Conservation (phyloP, 495 filamentous ascomycete species). For the Hypomontagnella submonticulosa region DNA sequence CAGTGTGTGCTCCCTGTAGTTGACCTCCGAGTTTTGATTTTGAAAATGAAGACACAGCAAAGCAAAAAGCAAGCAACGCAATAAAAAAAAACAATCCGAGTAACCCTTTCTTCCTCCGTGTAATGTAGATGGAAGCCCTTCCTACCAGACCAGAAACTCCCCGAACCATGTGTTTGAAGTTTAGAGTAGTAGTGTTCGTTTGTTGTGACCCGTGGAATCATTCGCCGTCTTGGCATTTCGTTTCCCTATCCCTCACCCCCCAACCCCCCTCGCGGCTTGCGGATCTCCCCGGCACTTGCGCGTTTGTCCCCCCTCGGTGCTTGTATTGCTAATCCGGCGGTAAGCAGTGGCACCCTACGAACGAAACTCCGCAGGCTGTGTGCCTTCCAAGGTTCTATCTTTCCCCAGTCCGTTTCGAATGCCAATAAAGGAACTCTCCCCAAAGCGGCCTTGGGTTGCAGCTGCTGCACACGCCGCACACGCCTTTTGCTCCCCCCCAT, state of each 20-base stretch:
- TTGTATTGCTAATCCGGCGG: constrained; percentile 1
- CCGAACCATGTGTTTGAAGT: constrained; percentile 24
- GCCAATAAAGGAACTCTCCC: background rate
- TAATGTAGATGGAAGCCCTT: constrained; percentile 1
- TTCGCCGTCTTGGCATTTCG: background rate
- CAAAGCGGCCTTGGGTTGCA: too few relatives aligned
- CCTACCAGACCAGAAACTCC: constrained; percentile 21
- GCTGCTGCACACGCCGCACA: too few relatives aligned
- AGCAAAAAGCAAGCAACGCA: too few relatives aligned
- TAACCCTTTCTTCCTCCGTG: background rate
- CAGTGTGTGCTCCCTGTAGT: too few relatives aligned
- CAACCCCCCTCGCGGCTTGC: background rate
- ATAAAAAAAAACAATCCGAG: background rate
- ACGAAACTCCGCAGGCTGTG: background rate
- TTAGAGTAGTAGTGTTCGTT: constrained; percentile 1
- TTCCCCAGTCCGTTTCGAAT: background rate
- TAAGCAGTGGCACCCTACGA: background rate
- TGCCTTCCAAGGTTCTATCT: background rate
- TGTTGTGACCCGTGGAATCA: background rate
- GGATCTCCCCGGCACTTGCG: background rate
- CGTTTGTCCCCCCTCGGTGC: background rate
- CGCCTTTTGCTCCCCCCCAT: too few relatives aligned
- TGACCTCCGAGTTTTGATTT: constrained; percentile 14
- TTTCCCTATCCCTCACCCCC: background rate
- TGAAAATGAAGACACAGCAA: background rate